phyloP scores from a whole-genome alignment of 331 rosid genomes.

The Acacia pycnantha region DNA sequence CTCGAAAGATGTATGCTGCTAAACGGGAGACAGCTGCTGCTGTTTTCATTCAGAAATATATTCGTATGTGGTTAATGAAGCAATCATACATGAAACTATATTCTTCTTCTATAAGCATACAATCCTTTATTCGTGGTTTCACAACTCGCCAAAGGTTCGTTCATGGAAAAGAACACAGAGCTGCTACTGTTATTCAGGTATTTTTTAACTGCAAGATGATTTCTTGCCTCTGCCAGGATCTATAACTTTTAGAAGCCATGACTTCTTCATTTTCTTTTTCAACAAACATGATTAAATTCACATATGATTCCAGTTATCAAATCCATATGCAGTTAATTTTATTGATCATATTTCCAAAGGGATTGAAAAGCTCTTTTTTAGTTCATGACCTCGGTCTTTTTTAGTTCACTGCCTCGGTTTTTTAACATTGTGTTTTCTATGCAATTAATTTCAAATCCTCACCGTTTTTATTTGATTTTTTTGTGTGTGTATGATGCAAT shows the following conservation, averaged over 20 bases:
- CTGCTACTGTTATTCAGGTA: conserved; percentile 88
- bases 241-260: conserved; percentile 11
- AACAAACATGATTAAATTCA: conserved; percentile 11
- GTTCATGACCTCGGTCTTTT: background rate
- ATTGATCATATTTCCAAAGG: conserved; percentile 10
- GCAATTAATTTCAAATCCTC: conserved; percentile 25
- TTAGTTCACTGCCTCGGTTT: background rate
- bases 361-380: background rate
- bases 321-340: background rate
- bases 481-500: background rate
- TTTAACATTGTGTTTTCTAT: background rate
- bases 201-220: conserved; percentile 16
- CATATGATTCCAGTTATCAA: background rate
- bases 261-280: background rate
- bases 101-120: conserved; percentile 59
- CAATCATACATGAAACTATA: conserved; percentile 46
- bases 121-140: conserved; percentile 71
- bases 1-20: conserved; percentile 56
- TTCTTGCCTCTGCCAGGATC: conserved; percentile 11
- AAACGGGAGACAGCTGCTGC: conserved; percentile 75
- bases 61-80: conserved; percentile 62
- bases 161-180: conserved; percentile 65
- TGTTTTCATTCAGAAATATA: conserved; percentile 56
- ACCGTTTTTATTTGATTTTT: conserved; percentile 6
- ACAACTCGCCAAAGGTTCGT: conserved; percentile 58